Evolutionary conservation across 345 rosid genomes (phyloP).

Genomic region (Salix viminalis): DNA sequence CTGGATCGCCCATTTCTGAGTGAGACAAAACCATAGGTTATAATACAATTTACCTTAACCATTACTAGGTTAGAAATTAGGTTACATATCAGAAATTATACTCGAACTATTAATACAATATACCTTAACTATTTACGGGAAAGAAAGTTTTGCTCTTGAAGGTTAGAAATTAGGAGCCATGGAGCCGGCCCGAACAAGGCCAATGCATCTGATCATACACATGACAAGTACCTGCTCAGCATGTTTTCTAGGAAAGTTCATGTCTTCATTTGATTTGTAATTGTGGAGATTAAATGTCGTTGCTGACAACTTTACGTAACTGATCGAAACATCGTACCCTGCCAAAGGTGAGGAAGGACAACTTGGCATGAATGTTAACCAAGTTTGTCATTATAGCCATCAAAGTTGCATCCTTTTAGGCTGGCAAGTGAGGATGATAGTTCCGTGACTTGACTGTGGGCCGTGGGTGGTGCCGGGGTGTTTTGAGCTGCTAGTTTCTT

Average conservation of each 20-base stretch:
- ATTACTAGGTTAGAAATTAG: too few species aligned
- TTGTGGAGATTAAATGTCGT: neutral
- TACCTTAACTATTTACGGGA: too few species aligned
- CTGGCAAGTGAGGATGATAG: constrained; percentile 20
- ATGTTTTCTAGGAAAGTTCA: too few species aligned
- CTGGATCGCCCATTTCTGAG: constrained; percentile 22
- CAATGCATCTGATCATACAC: neutral
- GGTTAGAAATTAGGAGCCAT: neutral
- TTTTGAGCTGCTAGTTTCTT: too few species aligned
- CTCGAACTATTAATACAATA: too few species aligned
- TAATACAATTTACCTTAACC: neutral
- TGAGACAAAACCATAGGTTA: constrained; percentile 15
- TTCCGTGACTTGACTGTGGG: constrained; percentile 1
- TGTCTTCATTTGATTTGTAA: neutral
- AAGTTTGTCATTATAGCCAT: constrained; percentile 17
- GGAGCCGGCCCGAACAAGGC: neutral
- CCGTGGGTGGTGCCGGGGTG: neutral
- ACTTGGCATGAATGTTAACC: neutral
- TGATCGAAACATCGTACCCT: neutral
- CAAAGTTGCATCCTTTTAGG: constrained; percentile 20
- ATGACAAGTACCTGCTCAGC: neutral
- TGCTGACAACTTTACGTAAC: neutral
- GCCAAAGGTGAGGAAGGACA: neutral
- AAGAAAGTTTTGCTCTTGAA: too few species aligned
- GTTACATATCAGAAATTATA: too few species aligned